Evolutionary conservation across 78 protist species (phyloP).

Genomic region (Cavenderia fasciculata): DNA sequence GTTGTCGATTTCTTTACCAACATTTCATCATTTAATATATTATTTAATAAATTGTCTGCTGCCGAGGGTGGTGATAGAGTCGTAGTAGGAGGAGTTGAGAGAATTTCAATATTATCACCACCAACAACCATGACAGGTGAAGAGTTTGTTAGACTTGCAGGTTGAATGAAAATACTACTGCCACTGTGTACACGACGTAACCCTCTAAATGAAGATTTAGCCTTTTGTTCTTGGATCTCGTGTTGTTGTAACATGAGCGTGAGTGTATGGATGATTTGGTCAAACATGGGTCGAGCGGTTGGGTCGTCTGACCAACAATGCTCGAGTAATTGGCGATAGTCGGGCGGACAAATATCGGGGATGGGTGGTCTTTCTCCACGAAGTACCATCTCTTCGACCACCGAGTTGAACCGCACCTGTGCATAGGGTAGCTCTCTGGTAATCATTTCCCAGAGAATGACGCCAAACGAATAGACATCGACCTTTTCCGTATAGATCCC

Average conservation of each 20-base stretch:
- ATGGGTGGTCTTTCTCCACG: constrained; percentile 34
- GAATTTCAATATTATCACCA: no score
- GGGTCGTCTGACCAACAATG: constrained; percentile 47
- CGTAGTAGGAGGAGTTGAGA: not conserved
- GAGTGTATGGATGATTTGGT: constrained; percentile 27
- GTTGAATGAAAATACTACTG: not conserved
- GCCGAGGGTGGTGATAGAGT: not conserved
- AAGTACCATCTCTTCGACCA: constrained; percentile 38
- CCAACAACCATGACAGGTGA: no score
- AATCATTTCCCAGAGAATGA: constrained; percentile 72
- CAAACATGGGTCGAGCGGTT: constrained; percentile 33
- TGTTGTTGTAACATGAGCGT: constrained; percentile 1
- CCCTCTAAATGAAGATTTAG: constrained; percentile 45
- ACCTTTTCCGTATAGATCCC: constrained; percentile 48
- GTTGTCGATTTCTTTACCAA: no score
- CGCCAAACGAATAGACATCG: constrained; percentile 62
- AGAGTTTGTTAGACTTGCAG: no score
- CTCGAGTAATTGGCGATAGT: constrained; percentile 13
- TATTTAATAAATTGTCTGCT: not conserved
- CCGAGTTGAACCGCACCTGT: constrained; percentile 24
- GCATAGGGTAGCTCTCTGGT: constrained; percentile 49
- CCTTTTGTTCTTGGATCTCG: constrained; percentile 48
- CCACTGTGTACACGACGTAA: constrained; percentile 38
- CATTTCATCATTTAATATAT: no score
- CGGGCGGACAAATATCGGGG: constrained; percentile 14